Evolutionary conservation across 1,139 yeast genomes (phyloP), one percentile per base, ranked within the genome.

Genomic region (Candida smagusa): DNA sequence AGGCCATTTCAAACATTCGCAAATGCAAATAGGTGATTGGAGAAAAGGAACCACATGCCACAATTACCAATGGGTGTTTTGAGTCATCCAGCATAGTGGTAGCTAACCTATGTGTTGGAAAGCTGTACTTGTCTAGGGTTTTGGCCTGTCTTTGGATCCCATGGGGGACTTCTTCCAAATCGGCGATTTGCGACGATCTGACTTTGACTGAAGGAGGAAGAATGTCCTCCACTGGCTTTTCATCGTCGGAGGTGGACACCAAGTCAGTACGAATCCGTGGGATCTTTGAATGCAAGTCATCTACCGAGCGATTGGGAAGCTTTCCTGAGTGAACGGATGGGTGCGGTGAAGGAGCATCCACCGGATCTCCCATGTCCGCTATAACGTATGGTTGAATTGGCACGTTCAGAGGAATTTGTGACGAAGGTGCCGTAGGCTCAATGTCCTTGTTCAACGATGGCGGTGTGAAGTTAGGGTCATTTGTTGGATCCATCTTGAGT

Each of bases 1-100:
- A 67, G 0, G 98, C 98, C 96, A 92, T 92, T 64, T 92, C 98
- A 63, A 92, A 92, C 97, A 92, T 92, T 44, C 99, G 75, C 55
- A 92, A 66, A 61, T 92, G 98, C 41, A 92, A 71, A 59, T 92
- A 92, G 0, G 98, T 92, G 38, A 92, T 81, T 27, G 99, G 99
- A 1, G 96, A 86, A 56, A 92, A 92, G 5, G 96, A 88, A 5
- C 99, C 98, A 63, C 98, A 92, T 2, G 98, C 97, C 22, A 92
- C 97, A 40, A 92, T 77, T 11, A 92, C 97, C 47, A 92, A 71
- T 1, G 99, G 98, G 47, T 82, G 76, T 61, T 90, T 90, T 43
- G 82, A 69, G 40, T 85, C 80, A 52, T 89, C 95, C 43, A 78
- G 66, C 55, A 92, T 64, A 35, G 75, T 75, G 24, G 81, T 78